Evolutionary conservation across 2,329 filamentous ascomycete genomes (phyloP), one percentile per base, ranked within the genome.

Genomic region (Fusarium setosum): DNA sequence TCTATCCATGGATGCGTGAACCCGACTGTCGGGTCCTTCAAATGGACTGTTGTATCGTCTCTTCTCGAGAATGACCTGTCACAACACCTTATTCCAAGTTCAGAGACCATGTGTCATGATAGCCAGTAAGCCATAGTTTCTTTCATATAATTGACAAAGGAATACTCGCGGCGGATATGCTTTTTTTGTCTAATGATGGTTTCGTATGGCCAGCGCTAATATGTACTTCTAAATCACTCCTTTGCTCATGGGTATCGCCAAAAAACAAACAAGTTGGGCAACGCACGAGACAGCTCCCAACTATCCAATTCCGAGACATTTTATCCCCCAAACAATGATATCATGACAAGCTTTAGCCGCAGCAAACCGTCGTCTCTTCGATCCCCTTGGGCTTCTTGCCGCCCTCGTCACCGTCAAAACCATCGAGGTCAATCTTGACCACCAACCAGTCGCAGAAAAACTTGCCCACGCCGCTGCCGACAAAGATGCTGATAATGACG

Each of bases 401-500:
- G 6, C 64, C 63, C 5, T 66, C 69, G 1, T 65, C 68, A 5
- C 66, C 65, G 2, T 60, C 70, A 1, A 76, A 60, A 4, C 56
- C 65, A 1, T 72, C 73, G 26, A 79, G 55, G 0, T 80, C 74
- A n/a, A 84, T 74, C 55, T 76, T 79, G 45, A 77, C 75, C 21
- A 80, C 80, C 71, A 84, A 74, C 84, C 84, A 86, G 71, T 85
- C 83, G 67, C 81, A 84, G n/a, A 84, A 64, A 68, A 85, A 85
- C 74, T 85, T 85, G 59, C 84, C 84, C 41, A 86, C 64, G 8
- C 81, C 80, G 10, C 82, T 82, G 5, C 84, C 84, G 38, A 86
- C 71, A 59, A 95, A 86, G 72, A 95, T 92, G 69, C 88, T 92
- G 60, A 95, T 90, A 74, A 95, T 92, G 63, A 95, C 85, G 76